Evolutionary conservation across 331 rosid genomes (phyloP), one percentile per base, ranked within the genome.

Genomic region (Rhamnella rubrinervis): DNA sequence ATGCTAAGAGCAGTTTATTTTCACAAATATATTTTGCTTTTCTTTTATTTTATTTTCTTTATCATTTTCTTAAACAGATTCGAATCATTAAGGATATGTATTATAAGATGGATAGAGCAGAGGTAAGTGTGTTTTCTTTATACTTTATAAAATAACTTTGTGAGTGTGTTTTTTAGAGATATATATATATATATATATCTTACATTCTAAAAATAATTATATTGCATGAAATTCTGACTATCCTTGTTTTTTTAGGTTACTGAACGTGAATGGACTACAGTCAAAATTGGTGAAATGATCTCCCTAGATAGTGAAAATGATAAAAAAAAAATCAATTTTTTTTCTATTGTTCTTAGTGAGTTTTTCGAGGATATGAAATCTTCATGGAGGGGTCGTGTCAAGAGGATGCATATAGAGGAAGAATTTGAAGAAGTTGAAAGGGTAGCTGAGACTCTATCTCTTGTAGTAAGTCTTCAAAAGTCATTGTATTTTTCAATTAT

Each of bases 291-390:
- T 63, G 89, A 80, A 84, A 75, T 79, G 76, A 85, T 93, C 67
- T 91, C 78, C 72, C 74, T 87, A 28, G 95, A 85, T 68, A 89
- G 78, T 56, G 97, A 85, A 81, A 75, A 70, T 64, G 88, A 88
- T 79, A 89, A 85, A 71, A 84, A 85, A 69, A 26, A n/a, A n/a
- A n/a, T 77, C 62, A 91, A 84, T 79, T 90, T 86, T 62, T 85
- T 75, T 80, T 52, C 89, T 81, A 55, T 20, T 80, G 79, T 93
- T 81, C 97, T 96, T 52, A 55, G 72, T 44, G 95, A 82, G 4
- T 91, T 91, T 85, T 93, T 87, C 59, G 97, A 93, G 86, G 95
- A 93, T 81, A 85, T 85, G 97, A 97, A 93, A 71, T 87, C 88
- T 77, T 77, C 83, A 53, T 91, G 98, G 98, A 88, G 85, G 73